These are phyloP conservation scores for Solanum etuberosum DNA, from an alignment of 257 asterid genomes.

Conservation along the genomic window DNA sequence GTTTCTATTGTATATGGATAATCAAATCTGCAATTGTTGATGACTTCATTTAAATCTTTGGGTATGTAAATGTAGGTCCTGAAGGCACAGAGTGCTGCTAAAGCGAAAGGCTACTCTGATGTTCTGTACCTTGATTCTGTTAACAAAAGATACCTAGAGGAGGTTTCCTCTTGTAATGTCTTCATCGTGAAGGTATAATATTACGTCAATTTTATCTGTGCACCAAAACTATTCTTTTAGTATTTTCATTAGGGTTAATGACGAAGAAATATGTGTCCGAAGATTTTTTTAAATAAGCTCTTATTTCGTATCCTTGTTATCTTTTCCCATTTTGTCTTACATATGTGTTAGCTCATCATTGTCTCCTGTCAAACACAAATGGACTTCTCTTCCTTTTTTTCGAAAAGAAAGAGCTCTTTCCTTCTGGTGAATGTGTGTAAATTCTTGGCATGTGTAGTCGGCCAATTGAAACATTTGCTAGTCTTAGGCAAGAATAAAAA, in stretches of 20 bases:
- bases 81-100: conserved; percentile 89
- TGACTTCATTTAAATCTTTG: background rate
- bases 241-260: background rate
- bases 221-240: background rate
- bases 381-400: background rate
- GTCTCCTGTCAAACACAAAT: background rate
- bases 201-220: background rate
- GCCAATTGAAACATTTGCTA: background rate
- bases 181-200: conserved; percentile 70
- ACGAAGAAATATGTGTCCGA: background rate
- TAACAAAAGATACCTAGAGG: conserved; percentile 78
- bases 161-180: conserved; percentile 93
- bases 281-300: background rate
- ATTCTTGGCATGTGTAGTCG: background rate
- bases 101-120: conserved; percentile 88
- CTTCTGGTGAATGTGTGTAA: background rate
- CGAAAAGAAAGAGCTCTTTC: background rate
- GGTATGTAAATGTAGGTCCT: conserved; percentile 38
- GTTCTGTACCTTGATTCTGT: conserved; percentile 75
- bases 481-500: background rate
- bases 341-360: background rate
- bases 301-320: background rate
- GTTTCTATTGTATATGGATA: background rate
- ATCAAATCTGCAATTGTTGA: background rate
- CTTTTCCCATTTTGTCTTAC: background rate